These are phyloP conservation scores for Cladosporium sp. DNA, from an alignment of 2,329 filamentous ascomycete species.

Conservation along the genomic window DNA sequence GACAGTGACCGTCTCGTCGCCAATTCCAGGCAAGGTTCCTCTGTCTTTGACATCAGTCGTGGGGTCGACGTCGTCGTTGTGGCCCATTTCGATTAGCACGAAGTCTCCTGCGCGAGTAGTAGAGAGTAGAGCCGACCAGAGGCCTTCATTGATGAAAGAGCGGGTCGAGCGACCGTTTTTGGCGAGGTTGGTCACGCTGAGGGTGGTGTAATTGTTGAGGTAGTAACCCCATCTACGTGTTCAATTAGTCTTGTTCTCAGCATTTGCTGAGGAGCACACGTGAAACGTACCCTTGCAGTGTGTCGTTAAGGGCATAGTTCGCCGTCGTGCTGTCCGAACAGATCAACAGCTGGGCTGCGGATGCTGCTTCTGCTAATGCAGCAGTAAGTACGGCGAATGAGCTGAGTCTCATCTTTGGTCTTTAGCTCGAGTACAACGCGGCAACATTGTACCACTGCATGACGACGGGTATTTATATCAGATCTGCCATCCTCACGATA, in stretches of 20 bases:
- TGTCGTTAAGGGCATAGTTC: neutral
- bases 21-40: slow-evolving; percentile 29
- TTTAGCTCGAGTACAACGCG: neutral
- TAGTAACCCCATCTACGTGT: neutral
- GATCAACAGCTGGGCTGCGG: neutral
- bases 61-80: slow-evolving; percentile 32
- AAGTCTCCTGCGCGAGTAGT: slow-evolving; percentile 24
- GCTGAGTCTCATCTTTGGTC: neutral
- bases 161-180: slow-evolving; percentile 23
- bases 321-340: slow-evolving; percentile 1
- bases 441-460: neutral
- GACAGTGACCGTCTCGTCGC: slow-evolving; percentile 26
- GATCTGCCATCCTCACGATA: neutral
- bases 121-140: slow-evolving; percentile 24
- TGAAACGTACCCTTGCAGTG: neutral
- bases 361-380: neutral
- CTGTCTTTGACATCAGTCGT: slow-evolving; percentile 26
- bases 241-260: neutral
- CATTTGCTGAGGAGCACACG: neutral
- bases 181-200: slow-evolving; percentile 24
- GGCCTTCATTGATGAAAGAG: slow-evolving; percentile 28
- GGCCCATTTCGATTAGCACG: slow-evolving; percentile 33
- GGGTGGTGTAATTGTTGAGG: slow-evolving; percentile 4
- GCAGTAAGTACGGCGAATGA: neutral
- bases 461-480: neutral